phyloP scores from a whole-genome alignment of 768 basidiomycete species.

The Gyrodon lividus region DNA sequence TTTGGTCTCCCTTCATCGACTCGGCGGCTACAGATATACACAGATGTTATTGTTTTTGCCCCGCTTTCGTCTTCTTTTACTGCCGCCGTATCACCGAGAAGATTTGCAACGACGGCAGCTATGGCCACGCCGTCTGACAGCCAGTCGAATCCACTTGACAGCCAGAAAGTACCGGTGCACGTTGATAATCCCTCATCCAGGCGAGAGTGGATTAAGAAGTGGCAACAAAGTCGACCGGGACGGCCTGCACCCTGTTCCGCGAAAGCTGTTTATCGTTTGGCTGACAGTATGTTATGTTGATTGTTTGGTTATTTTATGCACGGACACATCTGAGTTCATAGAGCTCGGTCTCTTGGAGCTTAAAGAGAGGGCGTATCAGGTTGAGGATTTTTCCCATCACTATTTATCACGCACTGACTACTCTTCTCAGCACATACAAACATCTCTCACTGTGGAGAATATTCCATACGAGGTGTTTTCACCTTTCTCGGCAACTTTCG shows the following conservation, averaged over 20 bases:
- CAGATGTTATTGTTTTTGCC: constrained; percentile 80
- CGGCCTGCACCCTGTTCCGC: constrained; percentile 76
- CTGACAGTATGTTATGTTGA: constrained; percentile 71
- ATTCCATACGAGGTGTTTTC: constrained; percentile 87
- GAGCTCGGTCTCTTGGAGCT: constrained; percentile 72
- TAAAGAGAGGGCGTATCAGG: constrained; percentile 68
- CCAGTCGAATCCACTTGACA: constrained; percentile 33
- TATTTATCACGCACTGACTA: constrained; percentile 1
- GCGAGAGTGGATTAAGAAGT: constrained; percentile 72
- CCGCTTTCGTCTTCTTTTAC: constrained; percentile 74
- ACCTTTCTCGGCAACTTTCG: constrained; percentile 78
- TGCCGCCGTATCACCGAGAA: constrained; percentile 19
- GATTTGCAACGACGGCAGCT: constrained; percentile 3
- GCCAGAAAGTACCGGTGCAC: constrained; percentile 8
- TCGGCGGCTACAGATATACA: constrained; percentile 72
- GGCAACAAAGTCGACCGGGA: constrained; percentile 59
- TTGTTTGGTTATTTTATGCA: neutral
- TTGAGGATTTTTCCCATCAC: constrained; percentile 3
- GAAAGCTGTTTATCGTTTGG: constrained; percentile 80
- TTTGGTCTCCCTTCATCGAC: constrained; percentile 6
- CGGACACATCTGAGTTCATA: constrained; percentile 25
- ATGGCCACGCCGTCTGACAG: constrained; percentile 34
- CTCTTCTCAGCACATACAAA: constrained; percentile 62
- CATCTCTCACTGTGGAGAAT: constrained; percentile 73
- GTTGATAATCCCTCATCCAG: constrained; percentile 37